Conservation (phyloP, 768 basidiomycete genomes). For the Trametes elegans region DNA sequence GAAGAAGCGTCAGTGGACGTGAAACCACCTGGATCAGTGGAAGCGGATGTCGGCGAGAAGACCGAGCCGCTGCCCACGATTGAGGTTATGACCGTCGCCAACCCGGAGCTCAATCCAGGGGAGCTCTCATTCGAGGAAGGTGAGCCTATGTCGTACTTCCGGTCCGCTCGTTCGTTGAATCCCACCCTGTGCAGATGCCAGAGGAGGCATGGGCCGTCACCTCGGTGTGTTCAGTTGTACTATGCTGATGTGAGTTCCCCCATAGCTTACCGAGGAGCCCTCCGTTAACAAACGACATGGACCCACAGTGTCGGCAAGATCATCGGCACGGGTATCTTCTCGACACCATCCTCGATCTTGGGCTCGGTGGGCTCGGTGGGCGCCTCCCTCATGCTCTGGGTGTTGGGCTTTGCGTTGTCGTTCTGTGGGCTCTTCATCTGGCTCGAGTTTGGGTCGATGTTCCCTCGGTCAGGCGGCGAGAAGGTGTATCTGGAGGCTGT, state of each 20-base stretch:
- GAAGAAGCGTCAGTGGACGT: too few species aligned
- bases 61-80: neutral
- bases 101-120: constrained; percentile 36
- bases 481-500: constrained; percentile 63
- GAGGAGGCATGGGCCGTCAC: constrained; percentile 58
- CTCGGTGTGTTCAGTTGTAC: constrained; percentile 56
- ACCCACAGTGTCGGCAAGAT: constrained; percentile 46
- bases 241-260: constrained; percentile 42
- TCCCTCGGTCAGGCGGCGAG: constrained; percentile 59
- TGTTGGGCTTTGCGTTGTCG: constrained; percentile 55
- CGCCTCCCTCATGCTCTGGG: constrained; percentile 61
- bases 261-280: too few species aligned
- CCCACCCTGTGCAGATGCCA: constrained; percentile 36
- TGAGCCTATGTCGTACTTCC: neutral
- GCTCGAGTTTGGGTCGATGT: constrained; percentile 65
- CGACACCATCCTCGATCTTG: constrained; percentile 58
- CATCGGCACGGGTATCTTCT: constrained; percentile 64
- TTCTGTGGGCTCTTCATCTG: constrained; percentile 61
- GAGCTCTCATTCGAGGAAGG: constrained; percentile 47
- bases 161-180: neutral
- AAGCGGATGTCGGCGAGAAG: neutral
- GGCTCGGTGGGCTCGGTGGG: constrained; percentile 56
- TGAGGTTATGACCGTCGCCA: neutral
- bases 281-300: too few species aligned
- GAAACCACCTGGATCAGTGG: neutral